Evolutionary conservation across 345 rosid genomes (phyloP).

Genomic region (Salix dunnii): DNA sequence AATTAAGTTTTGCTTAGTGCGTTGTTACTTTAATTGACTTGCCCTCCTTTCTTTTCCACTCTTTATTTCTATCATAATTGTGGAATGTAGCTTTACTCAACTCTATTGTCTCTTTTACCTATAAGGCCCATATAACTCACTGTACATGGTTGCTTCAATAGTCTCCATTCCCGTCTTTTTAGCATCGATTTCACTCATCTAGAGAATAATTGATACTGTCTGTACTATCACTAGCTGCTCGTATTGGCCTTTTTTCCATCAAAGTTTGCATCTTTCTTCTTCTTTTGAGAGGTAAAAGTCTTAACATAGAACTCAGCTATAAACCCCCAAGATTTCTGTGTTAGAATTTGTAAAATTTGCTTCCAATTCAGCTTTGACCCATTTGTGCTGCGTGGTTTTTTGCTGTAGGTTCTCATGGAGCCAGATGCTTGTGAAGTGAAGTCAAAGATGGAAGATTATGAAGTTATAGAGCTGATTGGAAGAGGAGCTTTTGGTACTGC

Average conservation of each 20-base stretch:
- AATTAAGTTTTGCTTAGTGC: not conserved
- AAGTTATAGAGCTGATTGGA: constrained; percentile 80
- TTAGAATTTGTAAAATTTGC: not conserved
- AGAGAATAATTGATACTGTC: not conserved
- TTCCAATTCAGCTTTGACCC: not conserved
- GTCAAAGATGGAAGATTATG: constrained; percentile 74
- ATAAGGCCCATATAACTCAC: constrained; percentile 11
- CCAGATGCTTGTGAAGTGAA: constrained; percentile 40
- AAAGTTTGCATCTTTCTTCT: not conserved
- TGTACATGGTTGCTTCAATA: constrained; percentile 5
- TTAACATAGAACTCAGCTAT: not conserved
- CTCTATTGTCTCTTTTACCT: constrained; percentile 21
- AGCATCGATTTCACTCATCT: not conserved
- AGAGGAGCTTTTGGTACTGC: constrained; percentile 83
- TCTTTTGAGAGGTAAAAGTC: not conserved
- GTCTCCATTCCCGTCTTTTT: constrained; percentile 13
- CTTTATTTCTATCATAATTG: constrained; percentile 23
- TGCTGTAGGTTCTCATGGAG: constrained; percentile 46
- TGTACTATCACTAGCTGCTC: not conserved
- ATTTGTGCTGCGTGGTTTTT: not conserved
- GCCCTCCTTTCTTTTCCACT: constrained; percentile 8
- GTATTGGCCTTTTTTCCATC: not conserved
- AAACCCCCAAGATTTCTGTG: not conserved
- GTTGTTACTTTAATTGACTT: not conserved
- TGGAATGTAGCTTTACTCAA: constrained; percentile 34